These are phyloP conservation scores for Pontederia paniculata DNA, from an alignment of 176 grass and related monocot genomes.

Conservation along the genomic window DNA sequence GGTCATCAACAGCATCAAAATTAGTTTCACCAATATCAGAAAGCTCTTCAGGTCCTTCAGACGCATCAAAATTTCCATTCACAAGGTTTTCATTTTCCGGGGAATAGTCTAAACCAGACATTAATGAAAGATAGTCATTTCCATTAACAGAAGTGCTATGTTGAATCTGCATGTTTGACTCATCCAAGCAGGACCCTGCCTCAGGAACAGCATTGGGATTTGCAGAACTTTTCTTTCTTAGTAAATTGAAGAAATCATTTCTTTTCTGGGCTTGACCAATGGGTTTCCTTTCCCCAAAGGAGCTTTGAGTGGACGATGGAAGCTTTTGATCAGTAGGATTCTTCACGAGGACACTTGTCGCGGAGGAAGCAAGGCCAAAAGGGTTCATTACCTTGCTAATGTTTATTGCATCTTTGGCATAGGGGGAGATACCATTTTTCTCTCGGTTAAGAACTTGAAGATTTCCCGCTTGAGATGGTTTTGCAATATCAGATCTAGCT, in stretches of 20 bases:
- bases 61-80: conserved; percentile 29
- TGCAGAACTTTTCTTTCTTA: conserved; percentile 48
- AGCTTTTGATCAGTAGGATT: conserved; percentile 33
- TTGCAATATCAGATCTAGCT: conserved; percentile 41
- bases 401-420: conserved; percentile 25
- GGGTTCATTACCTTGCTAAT: conserved; percentile 29
- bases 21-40: conserved; percentile 37
- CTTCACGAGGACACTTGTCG: conserved; percentile 33
- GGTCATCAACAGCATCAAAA: conserved; percentile 29
- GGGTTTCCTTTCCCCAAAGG: conserved; percentile 50
- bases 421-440: conserved; percentile 42
- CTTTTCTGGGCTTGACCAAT: conserved; percentile 39
- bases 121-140: conserved; percentile 1
- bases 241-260: conserved; percentile 45
- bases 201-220: conserved; percentile 29
- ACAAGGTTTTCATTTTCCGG: conserved; percentile 26
- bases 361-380: conserved; percentile 37
- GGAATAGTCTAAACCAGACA: conserved; percentile 21
- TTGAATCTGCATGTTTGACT: conserved; percentile 21
- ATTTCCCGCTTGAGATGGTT: conserved; percentile 40
- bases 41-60: conserved; percentile 26
- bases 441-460: conserved; percentile 61
- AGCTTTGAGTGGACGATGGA: conserved; percentile 20
- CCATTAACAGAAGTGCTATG: conserved; percentile 23
- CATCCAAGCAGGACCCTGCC: conserved; percentile 26